Percentiles rank a stretch among this genome's conserved stretches.
These are phyloP conservation scores for Hypsizygus ulmarius DNA, from an alignment of 1,284 basidiomycete species.

Conservation along the genomic window DNA sequence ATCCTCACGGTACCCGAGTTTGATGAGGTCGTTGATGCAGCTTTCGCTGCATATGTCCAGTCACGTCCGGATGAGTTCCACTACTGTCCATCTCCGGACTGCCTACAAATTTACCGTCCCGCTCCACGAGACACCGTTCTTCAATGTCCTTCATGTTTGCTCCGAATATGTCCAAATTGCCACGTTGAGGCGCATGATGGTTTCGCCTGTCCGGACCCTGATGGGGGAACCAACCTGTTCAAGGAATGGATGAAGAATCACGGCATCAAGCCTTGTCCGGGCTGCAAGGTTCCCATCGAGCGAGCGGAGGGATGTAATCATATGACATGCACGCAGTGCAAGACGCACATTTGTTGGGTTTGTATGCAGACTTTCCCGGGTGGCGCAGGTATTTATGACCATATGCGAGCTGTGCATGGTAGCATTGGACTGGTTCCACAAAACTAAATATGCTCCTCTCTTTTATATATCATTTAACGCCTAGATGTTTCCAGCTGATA, in stretches of 20 bases:
- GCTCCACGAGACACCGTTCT: constrained; percentile 48
- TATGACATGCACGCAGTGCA: constrained; percentile 67
- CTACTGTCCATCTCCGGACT: constrained; percentile 75
- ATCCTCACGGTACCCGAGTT: constrained; percentile 52
- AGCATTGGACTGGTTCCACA: constrained; percentile 28
- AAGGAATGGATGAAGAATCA: constrained; percentile 55
- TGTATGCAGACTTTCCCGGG: constrained; percentile 63
- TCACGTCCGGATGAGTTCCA: constrained; percentile 56
- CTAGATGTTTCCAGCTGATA: background rate
- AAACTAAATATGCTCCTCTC: background rate
- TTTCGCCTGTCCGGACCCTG: constrained; percentile 54
- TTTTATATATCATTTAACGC: constrained; percentile 6
- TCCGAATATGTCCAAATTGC: constrained; percentile 65
- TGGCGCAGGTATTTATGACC: constrained; percentile 45
- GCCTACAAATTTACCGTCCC: constrained; percentile 63
- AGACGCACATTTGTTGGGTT: constrained; percentile 75
- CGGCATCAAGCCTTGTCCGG: constrained; percentile 69
- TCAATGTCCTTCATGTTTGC: constrained; percentile 69
- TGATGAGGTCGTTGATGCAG: constrained; percentile 49
- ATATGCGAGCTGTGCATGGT: constrained; percentile 39
- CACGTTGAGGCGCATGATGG: constrained; percentile 66
- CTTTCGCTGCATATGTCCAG: constrained; percentile 57
- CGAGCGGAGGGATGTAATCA: constrained; percentile 73
- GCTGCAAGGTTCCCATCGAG: constrained; percentile 65
- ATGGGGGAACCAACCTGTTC: constrained; percentile 53